phyloP scores from a whole-genome alignment of 1,139 yeast species.

The Debaryomyces udenii region DNA sequence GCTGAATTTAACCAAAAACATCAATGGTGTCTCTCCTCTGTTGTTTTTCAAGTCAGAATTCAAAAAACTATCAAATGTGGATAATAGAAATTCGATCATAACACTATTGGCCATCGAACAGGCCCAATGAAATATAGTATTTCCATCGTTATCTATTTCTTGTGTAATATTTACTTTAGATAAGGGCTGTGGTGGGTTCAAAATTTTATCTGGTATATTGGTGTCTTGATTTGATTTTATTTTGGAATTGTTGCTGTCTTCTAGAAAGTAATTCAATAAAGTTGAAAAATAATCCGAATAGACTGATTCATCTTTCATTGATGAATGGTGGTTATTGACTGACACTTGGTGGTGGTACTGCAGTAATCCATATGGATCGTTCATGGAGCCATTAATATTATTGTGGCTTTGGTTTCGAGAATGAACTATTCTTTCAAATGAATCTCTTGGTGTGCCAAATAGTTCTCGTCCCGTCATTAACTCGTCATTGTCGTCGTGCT shows the following conservation, averaged over 20 bases:
- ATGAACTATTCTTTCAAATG: constrained; percentile 38
- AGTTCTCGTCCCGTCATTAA: constrained; percentile 45
- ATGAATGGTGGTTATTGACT: constrained; percentile 21
- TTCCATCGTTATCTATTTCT: constrained; percentile 90
- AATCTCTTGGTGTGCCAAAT: constrained; percentile 47
- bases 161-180: constrained; percentile 66
- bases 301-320: constrained; percentile 25
- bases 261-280: constrained; percentile 42
- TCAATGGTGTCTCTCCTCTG: constrained; percentile 85
- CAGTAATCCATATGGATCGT: constrained; percentile 29
- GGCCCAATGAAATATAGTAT: constrained; percentile 95
- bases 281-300: constrained; percentile 41
- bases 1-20: constrained; percentile 86
- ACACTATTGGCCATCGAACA: constrained; percentile 83
- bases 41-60: constrained; percentile 67
- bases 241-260: constrained; percentile 28
- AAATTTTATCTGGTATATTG: constrained; percentile 35
- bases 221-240: constrained; percentile 16
- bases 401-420: constrained; percentile 14
- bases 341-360: constrained; percentile 25
- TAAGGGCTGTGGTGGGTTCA: constrained; percentile 47
- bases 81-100: constrained; percentile 71
- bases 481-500: constrained; percentile 32
- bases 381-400: constrained; percentile 13
- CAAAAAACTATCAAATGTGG: constrained; percentile 43